Conservation (phyloP, 78 protist species). For the Bodo saltans region DNA sequence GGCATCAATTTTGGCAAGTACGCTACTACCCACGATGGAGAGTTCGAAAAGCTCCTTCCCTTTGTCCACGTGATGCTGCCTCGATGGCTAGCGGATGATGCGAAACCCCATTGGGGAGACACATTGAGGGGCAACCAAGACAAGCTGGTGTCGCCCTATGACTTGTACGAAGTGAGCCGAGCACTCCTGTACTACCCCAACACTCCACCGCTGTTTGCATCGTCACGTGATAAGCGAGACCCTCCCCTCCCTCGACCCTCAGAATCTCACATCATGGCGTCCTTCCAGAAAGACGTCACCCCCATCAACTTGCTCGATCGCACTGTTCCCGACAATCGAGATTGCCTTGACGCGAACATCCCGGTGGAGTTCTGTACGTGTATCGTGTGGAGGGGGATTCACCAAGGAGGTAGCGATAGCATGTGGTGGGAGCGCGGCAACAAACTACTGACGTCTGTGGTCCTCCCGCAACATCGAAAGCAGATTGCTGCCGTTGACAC, state of each 20-base stretch:
- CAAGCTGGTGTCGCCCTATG: slow-evolving; percentile 21
- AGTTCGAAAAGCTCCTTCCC: slow-evolving; percentile 18
- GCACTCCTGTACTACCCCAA: slow-evolving; percentile 20
- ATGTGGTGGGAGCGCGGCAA: background rate
- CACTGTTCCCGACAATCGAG: background rate
- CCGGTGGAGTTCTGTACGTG: slow-evolving; percentile 31
- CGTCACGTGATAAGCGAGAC: background rate
- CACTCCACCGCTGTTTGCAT: slow-evolving; percentile 8
- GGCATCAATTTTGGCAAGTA: slow-evolving; percentile 30
- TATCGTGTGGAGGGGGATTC: slow-evolving; percentile 2
- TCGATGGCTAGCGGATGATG: background rate
- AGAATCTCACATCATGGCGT: slow-evolving; percentile 18
- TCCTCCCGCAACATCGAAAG: background rate
- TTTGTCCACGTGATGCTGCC: slow-evolving; percentile 25
- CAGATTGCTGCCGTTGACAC: background rate
- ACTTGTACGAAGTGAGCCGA: slow-evolving; percentile 6
- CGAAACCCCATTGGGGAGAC: background rate
- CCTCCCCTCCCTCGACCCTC: slow-evolving; percentile 9
- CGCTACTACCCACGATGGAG: slow-evolving; percentile 30
- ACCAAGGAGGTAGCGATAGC: background rate
- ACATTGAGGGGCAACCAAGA: slow-evolving; percentile 13
- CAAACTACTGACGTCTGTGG: background rate
- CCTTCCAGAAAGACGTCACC: background rate
- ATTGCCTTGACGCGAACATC: slow-evolving; percentile 14
- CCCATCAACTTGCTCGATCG: background rate